Evolutionary conservation across 1,284 basidiomycete genomes (phyloP).

Genomic region (Xanthoconium separans): DNA sequence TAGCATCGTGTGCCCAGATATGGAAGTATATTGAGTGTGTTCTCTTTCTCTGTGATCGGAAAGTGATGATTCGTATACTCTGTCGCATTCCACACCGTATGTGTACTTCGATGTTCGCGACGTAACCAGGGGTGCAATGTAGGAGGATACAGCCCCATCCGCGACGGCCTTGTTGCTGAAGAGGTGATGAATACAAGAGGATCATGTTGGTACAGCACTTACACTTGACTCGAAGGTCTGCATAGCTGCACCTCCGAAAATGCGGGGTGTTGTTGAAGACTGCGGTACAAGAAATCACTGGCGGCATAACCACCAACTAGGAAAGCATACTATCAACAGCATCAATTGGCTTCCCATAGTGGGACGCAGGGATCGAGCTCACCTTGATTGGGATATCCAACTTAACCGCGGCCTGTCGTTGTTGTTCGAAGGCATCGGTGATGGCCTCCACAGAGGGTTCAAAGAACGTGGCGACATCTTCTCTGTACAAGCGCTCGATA

Average conservation of each 20-base stretch:
- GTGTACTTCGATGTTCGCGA: slow-evolving; percentile 32
- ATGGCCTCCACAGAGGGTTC: slow-evolving; percentile 5
- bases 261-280: slow-evolving; percentile 29
- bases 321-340: slow-evolving; percentile 1
- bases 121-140: background rate
- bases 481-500: background rate
- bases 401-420: slow-evolving; percentile 20
- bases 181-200: background rate
- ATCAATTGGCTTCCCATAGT: background rate
- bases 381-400: slow-evolving; percentile 20
- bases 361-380: background rate
- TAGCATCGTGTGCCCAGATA: slow-evolving; percentile 17
- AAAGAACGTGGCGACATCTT: slow-evolving; percentile 2
- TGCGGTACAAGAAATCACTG: slow-evolving; percentile 44
- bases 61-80: slow-evolving; percentile 26
- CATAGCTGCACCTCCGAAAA: slow-evolving; percentile 24
- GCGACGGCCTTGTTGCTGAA: slow-evolving; percentile 52
- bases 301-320: slow-evolving; percentile 48
- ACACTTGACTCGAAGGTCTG: slow-evolving; percentile 39
- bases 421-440: slow-evolving; percentile 34
- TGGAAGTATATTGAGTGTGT: background rate
- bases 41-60: slow-evolving; percentile 35
- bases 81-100: slow-evolving; percentile 36
- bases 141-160: slow-evolving; percentile 5
- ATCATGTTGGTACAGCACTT: slow-evolving; percentile 12